Percentiles rank a stretch among this genome's conserved stretches.
Evolutionary conservation across 805 yeast species (phyloP).

Genomic region (Cyberlindnera samutprakarnensis): DNA sequence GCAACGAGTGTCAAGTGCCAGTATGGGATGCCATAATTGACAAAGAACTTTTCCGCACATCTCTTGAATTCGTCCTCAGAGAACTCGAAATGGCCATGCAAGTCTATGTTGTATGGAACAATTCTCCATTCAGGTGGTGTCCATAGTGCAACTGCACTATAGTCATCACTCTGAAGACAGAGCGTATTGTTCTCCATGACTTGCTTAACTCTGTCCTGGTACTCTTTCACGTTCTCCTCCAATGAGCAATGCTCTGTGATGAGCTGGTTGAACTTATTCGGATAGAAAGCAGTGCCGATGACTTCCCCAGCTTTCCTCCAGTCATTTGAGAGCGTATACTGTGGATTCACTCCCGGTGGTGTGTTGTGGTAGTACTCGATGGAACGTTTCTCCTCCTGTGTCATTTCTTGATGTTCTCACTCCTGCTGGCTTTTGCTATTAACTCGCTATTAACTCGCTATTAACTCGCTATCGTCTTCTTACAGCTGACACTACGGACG

Average conservation of each 20-base stretch:
- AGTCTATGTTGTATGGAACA: slow-evolving; percentile 6
- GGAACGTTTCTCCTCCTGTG: no score
- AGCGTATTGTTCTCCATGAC: slow-evolving; percentile 8
- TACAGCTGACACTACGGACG: no score
- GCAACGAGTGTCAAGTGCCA: slow-evolving; percentile 15
- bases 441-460: no score
- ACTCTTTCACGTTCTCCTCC: slow-evolving; percentile 11
- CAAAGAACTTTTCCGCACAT: slow-evolving; percentile 8
- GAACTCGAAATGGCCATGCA: slow-evolving; percentile 4
- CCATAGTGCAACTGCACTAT: slow-evolving; percentile 15
- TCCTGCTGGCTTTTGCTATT: no score
- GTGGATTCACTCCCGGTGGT: no score
- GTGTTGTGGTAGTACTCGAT: no score
- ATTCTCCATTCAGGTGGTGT: slow-evolving; percentile 15
- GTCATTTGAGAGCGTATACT: slow-evolving; percentile 7
- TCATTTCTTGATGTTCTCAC: no score
- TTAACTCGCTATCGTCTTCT: no score
- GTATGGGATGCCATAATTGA: slow-evolving; percentile 6
- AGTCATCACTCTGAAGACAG: slow-evolving; percentile 9
- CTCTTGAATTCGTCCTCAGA: slow-evolving; percentile 5
- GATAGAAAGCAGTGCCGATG: slow-evolving; percentile 16
- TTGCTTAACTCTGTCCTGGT: slow-evolving; percentile 11
- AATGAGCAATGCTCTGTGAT: slow-evolving; percentile 7
- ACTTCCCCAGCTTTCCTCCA: slow-evolving; percentile 8
- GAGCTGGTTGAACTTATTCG: slow-evolving; percentile 12